Conservation (phyloP, 2,329 filamentous ascomycete genomes). For the Fusarium musae region DNA sequence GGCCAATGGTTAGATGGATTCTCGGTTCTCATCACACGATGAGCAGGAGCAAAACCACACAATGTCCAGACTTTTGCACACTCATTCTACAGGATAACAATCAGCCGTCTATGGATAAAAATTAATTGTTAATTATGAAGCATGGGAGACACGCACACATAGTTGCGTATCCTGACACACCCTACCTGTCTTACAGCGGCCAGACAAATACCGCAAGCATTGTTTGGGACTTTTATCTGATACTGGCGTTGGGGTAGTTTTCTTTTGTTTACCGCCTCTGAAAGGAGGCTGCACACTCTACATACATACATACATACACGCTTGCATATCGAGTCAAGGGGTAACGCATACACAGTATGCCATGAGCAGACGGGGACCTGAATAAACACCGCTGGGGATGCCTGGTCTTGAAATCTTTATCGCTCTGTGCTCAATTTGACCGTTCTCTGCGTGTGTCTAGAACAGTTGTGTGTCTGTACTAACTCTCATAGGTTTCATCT, state of each 20-base stretch:
- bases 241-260: conserved; percentile 35
- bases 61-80: conserved; percentile 22
- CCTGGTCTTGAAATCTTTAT: background rate
- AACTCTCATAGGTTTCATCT: background rate
- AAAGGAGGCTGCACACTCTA: conserved; percentile 13
- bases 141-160: background rate
- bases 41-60: conserved; percentile 16
- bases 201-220: conserved; percentile 27
- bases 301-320: conserved; percentile 32
- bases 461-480: background rate
- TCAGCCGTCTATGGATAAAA: conserved; percentile 8
- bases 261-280: conserved; percentile 20
- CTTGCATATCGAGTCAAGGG: conserved; percentile 20
- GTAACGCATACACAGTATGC: conserved; percentile 31
- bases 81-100: conserved; percentile 19
- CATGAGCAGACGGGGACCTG: conserved; percentile 27
- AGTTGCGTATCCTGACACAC: conserved; percentile 6
- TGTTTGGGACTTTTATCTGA: conserved; percentile 15
- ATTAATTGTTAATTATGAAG: conserved; percentile 30
- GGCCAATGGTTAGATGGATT: conserved; percentile 87
- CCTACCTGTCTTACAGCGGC: conserved; percentile 17
- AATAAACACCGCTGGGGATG: conserved; percentile 22
- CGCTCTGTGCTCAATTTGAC: background rate
- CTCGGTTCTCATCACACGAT: conserved; percentile 73
- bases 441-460: background rate